Evolutionary conservation across 2,329 filamentous ascomycete species (phyloP).

Genomic region (Ophiocordyceps camponoti-saundersi): DNA sequence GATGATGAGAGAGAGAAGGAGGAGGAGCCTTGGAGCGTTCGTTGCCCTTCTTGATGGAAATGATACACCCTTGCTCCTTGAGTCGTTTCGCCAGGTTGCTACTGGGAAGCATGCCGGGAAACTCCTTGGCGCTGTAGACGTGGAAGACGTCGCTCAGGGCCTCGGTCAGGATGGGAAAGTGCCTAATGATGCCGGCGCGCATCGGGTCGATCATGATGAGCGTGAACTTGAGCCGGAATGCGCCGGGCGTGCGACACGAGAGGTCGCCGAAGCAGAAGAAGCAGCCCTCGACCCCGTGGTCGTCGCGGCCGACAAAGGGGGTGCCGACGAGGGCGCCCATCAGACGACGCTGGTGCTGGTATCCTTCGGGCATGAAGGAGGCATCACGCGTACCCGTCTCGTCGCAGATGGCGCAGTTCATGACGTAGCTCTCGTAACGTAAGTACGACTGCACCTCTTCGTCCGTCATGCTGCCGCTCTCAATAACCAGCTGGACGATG

Average conservation of each 20-base stretch:
- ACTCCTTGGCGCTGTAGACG: constrained; percentile 73
- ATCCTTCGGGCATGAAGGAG: constrained; percentile 55
- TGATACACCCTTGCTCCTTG: constrained; percentile 66
- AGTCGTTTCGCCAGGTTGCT: constrained; percentile 56
- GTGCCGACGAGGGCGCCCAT: constrained; percentile 69
- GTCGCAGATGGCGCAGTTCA: constrained; percentile 64
- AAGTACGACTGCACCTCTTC: constrained; percentile 35
- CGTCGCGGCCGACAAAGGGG: constrained; percentile 60
- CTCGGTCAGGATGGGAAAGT: constrained; percentile 31
- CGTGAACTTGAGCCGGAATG: constrained; percentile 59
- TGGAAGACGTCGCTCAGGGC: constrained; percentile 55
- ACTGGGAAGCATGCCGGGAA: constrained; percentile 68
- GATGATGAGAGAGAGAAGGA: not conserved
- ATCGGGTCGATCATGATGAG: constrained; percentile 54
- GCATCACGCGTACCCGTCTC: constrained; percentile 49
- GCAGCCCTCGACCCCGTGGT: constrained; percentile 54
- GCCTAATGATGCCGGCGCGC: constrained; percentile 25
- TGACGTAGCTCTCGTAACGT: constrained; percentile 48
- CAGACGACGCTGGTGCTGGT: constrained; percentile 53
- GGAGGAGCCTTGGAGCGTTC: constrained; percentile 29
- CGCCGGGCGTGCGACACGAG: constrained; percentile 60
- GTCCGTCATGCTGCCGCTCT: constrained; percentile 33
- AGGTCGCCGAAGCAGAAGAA: constrained; percentile 80
- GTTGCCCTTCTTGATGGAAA: constrained; percentile 76
- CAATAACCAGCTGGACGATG: constrained; percentile 57